Percentiles rank a stretch among this genome's conserved stretches.
Conservation (phyloP, 441 rosid species). For the Gossypium trilobum region DNA sequence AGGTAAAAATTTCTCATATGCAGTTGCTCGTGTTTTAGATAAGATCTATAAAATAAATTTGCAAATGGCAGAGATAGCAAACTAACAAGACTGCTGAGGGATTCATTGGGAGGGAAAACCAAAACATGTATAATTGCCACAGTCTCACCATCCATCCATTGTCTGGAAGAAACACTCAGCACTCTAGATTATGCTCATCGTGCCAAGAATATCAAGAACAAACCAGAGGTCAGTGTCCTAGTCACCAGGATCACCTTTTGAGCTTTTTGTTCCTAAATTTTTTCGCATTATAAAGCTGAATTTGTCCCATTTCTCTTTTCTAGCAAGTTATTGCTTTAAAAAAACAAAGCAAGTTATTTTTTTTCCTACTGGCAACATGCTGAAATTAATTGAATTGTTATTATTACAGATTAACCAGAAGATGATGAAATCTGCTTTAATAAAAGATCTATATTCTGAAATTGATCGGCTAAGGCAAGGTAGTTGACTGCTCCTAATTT, state of each 20-base stretch:
- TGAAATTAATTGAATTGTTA: conserved; percentile 16
- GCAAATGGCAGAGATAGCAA: conserved; percentile 73
- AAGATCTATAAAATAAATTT: conserved; percentile 12
- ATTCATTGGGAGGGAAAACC: conserved; percentile 96
- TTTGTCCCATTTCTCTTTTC: conserved; percentile 1
- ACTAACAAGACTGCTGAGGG: conserved; percentile 86
- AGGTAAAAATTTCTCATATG: not conserved
- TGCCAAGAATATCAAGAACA: conserved; percentile 93
- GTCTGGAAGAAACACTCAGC: conserved; percentile 95
- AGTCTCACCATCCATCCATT: conserved; percentile 80
- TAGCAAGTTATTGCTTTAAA: conserved; percentile 5
- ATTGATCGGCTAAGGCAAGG: conserved; percentile 93
- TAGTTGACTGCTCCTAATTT: conserved; percentile 21
- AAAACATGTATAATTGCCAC: conserved; percentile 97
- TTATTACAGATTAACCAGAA: conserved; percentile 78
- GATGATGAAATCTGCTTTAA: conserved; percentile 97
- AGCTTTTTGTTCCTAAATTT: conserved; percentile 4
- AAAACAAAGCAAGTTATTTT: not conserved
- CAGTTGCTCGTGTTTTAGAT: conserved; percentile 11
- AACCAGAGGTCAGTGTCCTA: conserved; percentile 64
- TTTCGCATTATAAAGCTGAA: not conserved
- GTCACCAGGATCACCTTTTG: not conserved
- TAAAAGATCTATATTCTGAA: conserved; percentile 81
- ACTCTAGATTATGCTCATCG: conserved; percentile 96
- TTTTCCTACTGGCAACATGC: conserved; percentile 14